Conservation (phyloP, 345 rosid species). For the Aquilaria sinensis region DNA sequence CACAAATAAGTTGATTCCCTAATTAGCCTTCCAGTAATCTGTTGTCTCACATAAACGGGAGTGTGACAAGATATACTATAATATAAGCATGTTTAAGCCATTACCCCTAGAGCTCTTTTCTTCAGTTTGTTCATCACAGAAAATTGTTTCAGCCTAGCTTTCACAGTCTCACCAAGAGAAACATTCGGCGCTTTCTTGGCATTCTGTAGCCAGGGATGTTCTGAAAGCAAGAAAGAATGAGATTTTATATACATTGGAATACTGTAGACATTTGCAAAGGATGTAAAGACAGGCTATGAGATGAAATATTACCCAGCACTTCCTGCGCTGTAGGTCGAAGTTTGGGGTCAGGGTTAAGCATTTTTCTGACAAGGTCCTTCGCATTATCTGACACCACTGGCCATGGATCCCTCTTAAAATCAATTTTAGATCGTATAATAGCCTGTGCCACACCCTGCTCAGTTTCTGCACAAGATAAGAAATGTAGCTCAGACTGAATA, state of each 20-base stretch:
- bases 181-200: slow-evolving; percentile 81
- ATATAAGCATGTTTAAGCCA: background rate
- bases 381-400: slow-evolving; percentile 84
- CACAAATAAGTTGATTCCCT: background rate
- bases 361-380: slow-evolving; percentile 86
- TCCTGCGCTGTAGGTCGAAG: slow-evolving; percentile 71
- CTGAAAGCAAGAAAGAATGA: slow-evolving; percentile 25
- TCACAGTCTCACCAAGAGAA: slow-evolving; percentile 81
- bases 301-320: slow-evolving; percentile 56
- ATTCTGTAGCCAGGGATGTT: slow-evolving; percentile 80
- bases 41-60: too few relatives aligned
- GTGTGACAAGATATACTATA: too few relatives aligned
- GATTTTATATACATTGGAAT: background rate
- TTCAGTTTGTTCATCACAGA: slow-evolving; percentile 91
- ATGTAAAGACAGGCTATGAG: background rate
- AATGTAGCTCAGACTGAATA: background rate
- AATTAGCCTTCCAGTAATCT: background rate
- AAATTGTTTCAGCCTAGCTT: slow-evolving; percentile 79
- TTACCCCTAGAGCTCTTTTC: slow-evolving; percentile 74
- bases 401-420: slow-evolving; percentile 92
- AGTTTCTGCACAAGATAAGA: slow-evolving; percentile 45
- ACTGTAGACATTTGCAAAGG: background rate
- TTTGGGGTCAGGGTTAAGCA: slow-evolving; percentile 77
- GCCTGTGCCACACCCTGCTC: slow-evolving; percentile 96
- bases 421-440: slow-evolving; percentile 70